These are phyloP conservation scores for Caryopteris hybrid DNA, from an alignment of 305 asterid genomes.

Conservation along the genomic window DNA sequence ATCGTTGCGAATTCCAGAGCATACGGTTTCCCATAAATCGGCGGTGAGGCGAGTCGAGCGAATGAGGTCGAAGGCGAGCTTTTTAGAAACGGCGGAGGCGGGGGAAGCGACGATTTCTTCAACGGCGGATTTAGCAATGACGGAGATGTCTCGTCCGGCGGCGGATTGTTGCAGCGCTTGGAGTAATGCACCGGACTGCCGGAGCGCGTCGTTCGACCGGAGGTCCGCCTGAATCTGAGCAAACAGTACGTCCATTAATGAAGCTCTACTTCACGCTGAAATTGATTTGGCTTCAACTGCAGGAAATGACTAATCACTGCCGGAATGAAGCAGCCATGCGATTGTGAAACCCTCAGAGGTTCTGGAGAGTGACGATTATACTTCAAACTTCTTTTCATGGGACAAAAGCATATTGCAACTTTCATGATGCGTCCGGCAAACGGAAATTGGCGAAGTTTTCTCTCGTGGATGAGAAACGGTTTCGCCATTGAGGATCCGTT, in stretches of 20 bases:
- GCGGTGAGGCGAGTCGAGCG: constrained; percentile 88
- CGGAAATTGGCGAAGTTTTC: not conserved
- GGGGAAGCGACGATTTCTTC: constrained; percentile 95
- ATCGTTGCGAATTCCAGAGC: constrained; percentile 73
- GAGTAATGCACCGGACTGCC: constrained; percentile 79
- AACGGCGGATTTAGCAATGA: constrained; percentile 83
- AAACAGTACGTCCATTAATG: constrained; percentile 66
- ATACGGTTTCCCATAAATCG: constrained; percentile 77
- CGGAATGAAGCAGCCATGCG: constrained; percentile 8
- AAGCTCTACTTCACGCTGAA: not conserved
- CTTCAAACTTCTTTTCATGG: not conserved
- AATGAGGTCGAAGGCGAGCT: constrained; percentile 83
- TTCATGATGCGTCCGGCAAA: not conserved
- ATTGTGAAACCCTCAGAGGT: not conserved
- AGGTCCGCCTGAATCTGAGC: constrained; percentile 96
- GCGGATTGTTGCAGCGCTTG: constrained; percentile 93
- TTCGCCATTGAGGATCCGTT: not conserved
- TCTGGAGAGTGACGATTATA: not conserved
- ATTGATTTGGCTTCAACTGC: not conserved
- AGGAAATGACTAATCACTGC: not conserved
- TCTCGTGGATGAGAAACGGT: not conserved
- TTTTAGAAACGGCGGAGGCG: constrained; percentile 82
- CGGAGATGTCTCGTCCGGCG: constrained; percentile 83
- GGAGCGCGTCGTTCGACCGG: constrained; percentile 84
- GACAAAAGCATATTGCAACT: not conserved